Base-by-base conservation (phyloP, 1,284 basidiomycete genomes). In the Ceratobasidium sp. region DNA sequence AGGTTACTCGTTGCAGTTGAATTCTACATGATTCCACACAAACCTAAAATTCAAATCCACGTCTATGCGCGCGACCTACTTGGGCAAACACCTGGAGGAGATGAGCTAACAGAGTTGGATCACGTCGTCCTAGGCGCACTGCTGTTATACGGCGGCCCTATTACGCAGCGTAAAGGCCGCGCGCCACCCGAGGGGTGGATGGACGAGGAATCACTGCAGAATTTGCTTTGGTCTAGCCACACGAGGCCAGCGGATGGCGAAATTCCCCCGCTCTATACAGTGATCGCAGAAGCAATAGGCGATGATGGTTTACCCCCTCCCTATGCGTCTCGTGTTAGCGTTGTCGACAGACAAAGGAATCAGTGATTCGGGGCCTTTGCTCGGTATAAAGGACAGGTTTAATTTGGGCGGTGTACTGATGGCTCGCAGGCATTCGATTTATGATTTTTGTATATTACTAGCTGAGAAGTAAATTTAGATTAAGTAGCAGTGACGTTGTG, bases 31-130 rank as follows among this genome's bases (percentile, higher is more conserved):
- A 13, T 75, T 15, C 60, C 60, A 12, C 20, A 23, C 46, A 75
- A 66, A 26, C 72, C 58, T 33, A 51, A 40, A n/a, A 28, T 64
- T n/a, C 44, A 53, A 23, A 75, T 75, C 39, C 40, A 64, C 26
- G 18, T 75, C 13, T 26, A 51, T 26, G 42, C 55, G 18, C 71
- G 46, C n/a, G 44, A 53, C 42, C n/a, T 64, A 33, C 60, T 64
- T 10, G 28, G 49, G 58, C 71, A 55, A 23, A 26, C 10, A 10
- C 23, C 44, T 42, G 44, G 60, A 18, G 26, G 4, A 23, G 71
- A 75, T n/a, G 71, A 26, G 9, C n/a, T 75, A 18, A 51, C 71
- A 20, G 71, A 75, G 23, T 28, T 75, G 53, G 71, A 75, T n/a
- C 71, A 75, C 53, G 46, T 75, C 20, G 46, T 75, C 18, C 15